Percentiles rank a stretch among this genome's conserved stretches.
Conservation (phyloP, 805 yeast genomes). For the Starmera pachycereana region DNA sequence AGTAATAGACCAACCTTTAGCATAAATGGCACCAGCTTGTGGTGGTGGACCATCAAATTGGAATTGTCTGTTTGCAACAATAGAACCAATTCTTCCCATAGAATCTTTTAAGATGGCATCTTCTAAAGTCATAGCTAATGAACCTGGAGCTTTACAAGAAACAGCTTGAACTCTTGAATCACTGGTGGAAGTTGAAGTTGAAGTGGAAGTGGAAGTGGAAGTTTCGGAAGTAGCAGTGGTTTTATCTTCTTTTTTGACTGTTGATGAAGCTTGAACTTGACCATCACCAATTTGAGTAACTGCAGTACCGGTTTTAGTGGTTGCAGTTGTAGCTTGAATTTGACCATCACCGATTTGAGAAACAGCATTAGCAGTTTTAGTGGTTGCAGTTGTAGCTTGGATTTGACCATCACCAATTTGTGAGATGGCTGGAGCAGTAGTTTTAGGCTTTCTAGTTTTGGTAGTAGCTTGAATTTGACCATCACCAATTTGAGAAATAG, state of each 20-base stretch:
- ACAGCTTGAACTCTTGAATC: conserved; percentile 14
- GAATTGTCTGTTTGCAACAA: conserved; percentile 68
- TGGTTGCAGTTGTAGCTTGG: conserved; percentile 14
- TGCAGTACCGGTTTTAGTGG: conserved; percentile 21
- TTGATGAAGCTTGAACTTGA: conserved; percentile 32
- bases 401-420: conserved; percentile 14
- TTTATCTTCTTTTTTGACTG: not conserved
- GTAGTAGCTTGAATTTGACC: conserved; percentile 36
- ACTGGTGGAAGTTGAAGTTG: conserved; percentile 21
- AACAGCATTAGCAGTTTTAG: conserved; percentile 14
- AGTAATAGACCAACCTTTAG: conserved; percentile 45
- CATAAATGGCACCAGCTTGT: conserved; percentile 57
- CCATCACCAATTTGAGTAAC: conserved; percentile 36
- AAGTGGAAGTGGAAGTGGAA: conserved; percentile 17
- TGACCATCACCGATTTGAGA: conserved; percentile 16
- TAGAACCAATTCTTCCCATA: conserved; percentile 55
- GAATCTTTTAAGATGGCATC: conserved; percentile 39
- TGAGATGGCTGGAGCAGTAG: conserved; percentile 16
- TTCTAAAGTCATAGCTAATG: conserved; percentile 43
- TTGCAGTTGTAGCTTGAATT: conserved; percentile 16
- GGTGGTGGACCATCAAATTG: conserved; percentile 76
- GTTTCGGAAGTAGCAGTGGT: conserved; percentile 11
- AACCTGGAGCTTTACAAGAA: conserved; percentile 32
- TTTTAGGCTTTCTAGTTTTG: conserved; percentile 10
- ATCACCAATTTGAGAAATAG: conserved; percentile 34